Conservation (phyloP, 2,329 filamentous ascomycete genomes). For the Fusarium sp. region DNA sequence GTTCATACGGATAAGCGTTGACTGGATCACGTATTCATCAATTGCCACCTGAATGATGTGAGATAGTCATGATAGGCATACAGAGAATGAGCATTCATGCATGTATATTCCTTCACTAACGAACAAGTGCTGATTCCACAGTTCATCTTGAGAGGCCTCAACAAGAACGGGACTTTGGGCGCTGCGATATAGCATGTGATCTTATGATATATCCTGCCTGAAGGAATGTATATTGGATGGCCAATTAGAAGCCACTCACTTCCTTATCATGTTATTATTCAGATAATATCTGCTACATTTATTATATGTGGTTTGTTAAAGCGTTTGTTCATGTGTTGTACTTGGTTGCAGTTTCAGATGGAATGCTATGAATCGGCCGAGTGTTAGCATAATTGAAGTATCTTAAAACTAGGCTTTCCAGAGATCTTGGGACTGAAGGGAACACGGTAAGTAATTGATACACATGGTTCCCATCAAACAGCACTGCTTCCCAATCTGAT, state of each 20-base stretch:
- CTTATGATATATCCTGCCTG: neutral
- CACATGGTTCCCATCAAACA: neutral
- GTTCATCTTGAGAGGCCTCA: conserved; percentile 4
- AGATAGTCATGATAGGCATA: neutral
- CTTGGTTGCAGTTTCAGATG: neutral
- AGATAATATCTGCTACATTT: neutral
- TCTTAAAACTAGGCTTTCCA: neutral
- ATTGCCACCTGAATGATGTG: conserved; percentile 2
- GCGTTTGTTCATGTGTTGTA: neutral
- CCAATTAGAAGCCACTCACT: neutral
- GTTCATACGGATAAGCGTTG: conserved; percentile 1
- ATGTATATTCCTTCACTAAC: neutral
- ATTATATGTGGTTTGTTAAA: neutral
- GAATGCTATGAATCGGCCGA: too few species aligned
- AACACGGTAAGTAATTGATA: neutral
- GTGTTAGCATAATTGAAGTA: too few species aligned
- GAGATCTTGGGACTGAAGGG: neutral
- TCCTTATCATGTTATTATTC: neutral
- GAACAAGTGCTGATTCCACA: conserved; percentile 31
- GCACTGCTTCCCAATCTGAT: neutral
- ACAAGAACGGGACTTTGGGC: neutral
- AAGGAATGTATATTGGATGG: neutral
- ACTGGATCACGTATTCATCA: neutral
- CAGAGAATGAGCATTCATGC: neutral
- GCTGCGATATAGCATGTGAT: neutral